A percentile compares a stretch with the other conserved stretches of the same genome.
Conservation (phyloP, 768 basidiomycete genomes). For the Omphalotus guepiniiformis region DNA sequence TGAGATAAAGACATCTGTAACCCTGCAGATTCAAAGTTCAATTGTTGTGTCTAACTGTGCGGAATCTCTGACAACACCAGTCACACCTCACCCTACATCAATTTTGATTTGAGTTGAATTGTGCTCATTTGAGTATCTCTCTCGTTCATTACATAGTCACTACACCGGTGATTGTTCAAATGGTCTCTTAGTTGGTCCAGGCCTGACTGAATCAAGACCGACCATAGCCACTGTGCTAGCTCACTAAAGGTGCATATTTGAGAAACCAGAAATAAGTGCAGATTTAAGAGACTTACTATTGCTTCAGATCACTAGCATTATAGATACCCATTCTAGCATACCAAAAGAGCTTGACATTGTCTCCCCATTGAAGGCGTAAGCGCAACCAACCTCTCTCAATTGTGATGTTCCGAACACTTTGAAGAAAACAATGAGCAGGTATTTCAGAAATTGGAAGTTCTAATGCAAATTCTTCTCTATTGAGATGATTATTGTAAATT, state of each 20-base stretch:
- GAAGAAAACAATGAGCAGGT: conserved; percentile 23
- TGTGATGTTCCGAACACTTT: conserved; percentile 25
- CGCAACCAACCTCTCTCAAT: conserved; percentile 27
- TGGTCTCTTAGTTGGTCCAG: conserved; percentile 15
- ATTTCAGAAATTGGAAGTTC: conserved; percentile 16
- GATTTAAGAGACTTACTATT: conserved; percentile 20
- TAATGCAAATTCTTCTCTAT: conserved; percentile 18
- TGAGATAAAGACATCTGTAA: too few relatives aligned
- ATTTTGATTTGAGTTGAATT: too few relatives aligned
- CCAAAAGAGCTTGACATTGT: conserved; percentile 22
- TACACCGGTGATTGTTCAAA: conserved; percentile 20
- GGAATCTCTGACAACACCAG: too few relatives aligned
- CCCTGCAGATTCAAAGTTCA: too few relatives aligned
- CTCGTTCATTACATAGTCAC: too few relatives aligned
- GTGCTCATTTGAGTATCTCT: too few relatives aligned
- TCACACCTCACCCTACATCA: too few relatives aligned
- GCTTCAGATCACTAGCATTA: conserved; percentile 14
- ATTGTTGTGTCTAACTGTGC: too few relatives aligned
- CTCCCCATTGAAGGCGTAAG: conserved; percentile 24
- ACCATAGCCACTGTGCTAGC: conserved; percentile 28
- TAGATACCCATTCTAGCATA: conserved; percentile 18
- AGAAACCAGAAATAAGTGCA: background rate
- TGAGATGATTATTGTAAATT: background rate
- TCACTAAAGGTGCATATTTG: conserved; percentile 11
- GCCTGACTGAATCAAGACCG: conserved; percentile 20